These are phyloP conservation scores for Gynandropsis gynandra DNA, from an alignment of 345 rosid species.

Conservation along the genomic window DNA sequence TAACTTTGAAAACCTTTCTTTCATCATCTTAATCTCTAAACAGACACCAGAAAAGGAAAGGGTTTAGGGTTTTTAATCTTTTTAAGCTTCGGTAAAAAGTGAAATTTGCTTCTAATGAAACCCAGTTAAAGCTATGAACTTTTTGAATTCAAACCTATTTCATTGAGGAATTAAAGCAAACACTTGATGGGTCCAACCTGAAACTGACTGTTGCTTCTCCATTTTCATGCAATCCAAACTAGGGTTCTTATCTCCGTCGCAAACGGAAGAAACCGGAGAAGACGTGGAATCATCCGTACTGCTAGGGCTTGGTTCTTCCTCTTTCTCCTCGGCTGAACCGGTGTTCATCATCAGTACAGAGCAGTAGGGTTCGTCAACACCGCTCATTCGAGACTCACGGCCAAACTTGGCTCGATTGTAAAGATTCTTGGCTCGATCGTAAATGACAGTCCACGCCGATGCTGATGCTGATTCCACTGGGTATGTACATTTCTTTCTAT, in stretches of 20 bases:
- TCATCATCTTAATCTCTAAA: conserved; percentile 90
- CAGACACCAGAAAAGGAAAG: conserved; percentile 17
- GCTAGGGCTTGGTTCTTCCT: conserved; percentile 42
- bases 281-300: conserved; percentile 60
- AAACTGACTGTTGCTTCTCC: conserved; percentile 32
- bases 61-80: no score
- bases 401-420: conserved; percentile 27
- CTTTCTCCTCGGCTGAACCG: conserved; percentile 34
- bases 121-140: conserved; percentile 5
- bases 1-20: conserved; percentile 89
- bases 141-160: neutral
- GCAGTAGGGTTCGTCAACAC: conserved; percentile 44
- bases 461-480: conserved; percentile 21
- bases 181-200: conserved; percentile 44
- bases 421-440: conserved; percentile 41
- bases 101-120: no score
- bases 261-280: conserved; percentile 40
- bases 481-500: conserved; percentile 34
- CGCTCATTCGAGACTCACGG: conserved; percentile 33
- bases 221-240: conserved; percentile 28
- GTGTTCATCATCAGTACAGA: conserved; percentile 21
- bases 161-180: conserved; percentile 22
- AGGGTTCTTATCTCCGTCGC: conserved; percentile 42
- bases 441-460: conserved; percentile 33
- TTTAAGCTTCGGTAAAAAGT: no score